These are phyloP conservation scores for Kokia cookei DNA, from an alignment of 441 rosid species.

Conservation along the genomic window DNA sequence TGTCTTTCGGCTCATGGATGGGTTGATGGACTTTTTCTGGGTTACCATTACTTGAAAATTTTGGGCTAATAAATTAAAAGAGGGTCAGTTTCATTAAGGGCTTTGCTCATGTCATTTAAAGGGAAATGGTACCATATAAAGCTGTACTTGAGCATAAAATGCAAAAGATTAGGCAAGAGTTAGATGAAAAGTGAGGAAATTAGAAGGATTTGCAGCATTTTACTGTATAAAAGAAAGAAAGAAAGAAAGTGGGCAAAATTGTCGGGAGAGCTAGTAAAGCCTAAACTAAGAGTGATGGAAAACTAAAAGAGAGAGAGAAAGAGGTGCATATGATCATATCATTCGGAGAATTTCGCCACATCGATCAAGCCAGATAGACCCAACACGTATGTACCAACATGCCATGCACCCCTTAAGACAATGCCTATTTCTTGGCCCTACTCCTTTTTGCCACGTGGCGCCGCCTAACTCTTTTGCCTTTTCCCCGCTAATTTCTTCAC, in stretches of 20 bases:
- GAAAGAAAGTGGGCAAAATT: background rate
- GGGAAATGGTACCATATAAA: too few relatives aligned
- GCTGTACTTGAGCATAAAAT: too few relatives aligned
- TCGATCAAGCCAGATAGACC: slow-evolving; percentile 49
- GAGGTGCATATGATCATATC: background rate
- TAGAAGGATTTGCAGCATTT: background rate
- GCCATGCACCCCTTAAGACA: slow-evolving; percentile 31
- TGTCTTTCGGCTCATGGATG: too few relatives aligned
- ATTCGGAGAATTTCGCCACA: slow-evolving; percentile 37
- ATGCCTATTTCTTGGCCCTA: slow-evolving; percentile 18
- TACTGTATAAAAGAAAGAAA: background rate
- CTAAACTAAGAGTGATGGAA: background rate
- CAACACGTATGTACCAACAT: slow-evolving; percentile 33
- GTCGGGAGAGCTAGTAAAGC: background rate
- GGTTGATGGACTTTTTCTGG: too few relatives aligned
- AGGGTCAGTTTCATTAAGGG: too few relatives aligned
- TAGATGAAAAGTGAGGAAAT: background rate
- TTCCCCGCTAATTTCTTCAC: background rate
- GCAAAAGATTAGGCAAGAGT: background rate
- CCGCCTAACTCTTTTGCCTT: background rate
- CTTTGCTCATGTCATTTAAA: too few relatives aligned
- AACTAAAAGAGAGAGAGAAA: background rate
- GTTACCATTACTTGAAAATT: too few relatives aligned
- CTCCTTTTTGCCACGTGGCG: slow-evolving; percentile 23
- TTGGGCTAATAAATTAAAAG: too few relatives aligned